A percentile compares a stretch with the other conserved stretches of the same genome.
phyloP scores from a whole-genome alignment of 257 asterid genomes.

The Vinca minor region DNA sequence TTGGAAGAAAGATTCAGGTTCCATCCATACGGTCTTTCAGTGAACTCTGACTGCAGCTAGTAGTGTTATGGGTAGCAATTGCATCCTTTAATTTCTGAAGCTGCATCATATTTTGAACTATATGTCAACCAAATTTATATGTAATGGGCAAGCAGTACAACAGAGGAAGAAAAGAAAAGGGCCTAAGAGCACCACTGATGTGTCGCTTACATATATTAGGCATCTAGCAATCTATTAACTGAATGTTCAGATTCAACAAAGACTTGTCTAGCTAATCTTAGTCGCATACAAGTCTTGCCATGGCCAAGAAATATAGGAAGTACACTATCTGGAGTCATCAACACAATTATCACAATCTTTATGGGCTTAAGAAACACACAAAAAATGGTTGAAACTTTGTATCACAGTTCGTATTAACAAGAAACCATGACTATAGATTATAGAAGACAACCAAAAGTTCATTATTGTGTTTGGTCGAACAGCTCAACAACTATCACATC shows the following conservation, averaged over 20 bases:
- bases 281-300: not conserved
- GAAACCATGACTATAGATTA: not conserved
- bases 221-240: too few species aligned
- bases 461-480: not conserved
- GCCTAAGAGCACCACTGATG: not conserved
- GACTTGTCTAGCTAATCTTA: not conserved
- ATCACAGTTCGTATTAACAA: not conserved
- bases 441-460: not conserved
- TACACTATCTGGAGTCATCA: not conserved
- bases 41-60: slow-evolving; percentile 14
- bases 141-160: not conserved
- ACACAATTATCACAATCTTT: not conserved
- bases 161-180: not conserved
- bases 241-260: not conserved
- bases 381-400: not conserved
- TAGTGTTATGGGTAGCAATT: slow-evolving; percentile 32
- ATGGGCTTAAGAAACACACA: not conserved
- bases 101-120: slow-evolving; percentile 28
- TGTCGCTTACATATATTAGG: too few species aligned
- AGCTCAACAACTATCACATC: not conserved
- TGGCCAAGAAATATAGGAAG: not conserved
- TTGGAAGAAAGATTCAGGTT: slow-evolving; percentile 11
- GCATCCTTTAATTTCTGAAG: slow-evolving; percentile 60
- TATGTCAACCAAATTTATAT: slow-evolving; percentile 9
- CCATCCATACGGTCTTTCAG: slow-evolving; percentile 20